Percentiles rank a stretch among this genome's conserved stretches.
Conservation (phyloP, 345 rosid species). For the Gossypium arboreum region DNA sequence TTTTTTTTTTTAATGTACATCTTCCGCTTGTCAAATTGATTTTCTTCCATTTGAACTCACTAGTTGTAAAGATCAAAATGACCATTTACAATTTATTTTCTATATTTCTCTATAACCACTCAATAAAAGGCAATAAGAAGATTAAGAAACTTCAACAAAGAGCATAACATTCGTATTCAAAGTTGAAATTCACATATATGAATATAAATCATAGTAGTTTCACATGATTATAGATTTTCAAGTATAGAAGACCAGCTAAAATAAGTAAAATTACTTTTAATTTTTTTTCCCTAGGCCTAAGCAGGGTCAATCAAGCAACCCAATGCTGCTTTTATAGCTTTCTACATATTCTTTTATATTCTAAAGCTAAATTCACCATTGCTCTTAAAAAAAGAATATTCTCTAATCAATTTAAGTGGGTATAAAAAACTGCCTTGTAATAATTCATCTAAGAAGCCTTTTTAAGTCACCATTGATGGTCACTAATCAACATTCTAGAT, state of each 20-base stretch:
- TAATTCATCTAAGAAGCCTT: background rate
- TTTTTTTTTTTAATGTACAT: too few species aligned
- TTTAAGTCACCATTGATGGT: background rate
- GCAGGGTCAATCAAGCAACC: conserved; percentile 8
- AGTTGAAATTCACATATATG: background rate
- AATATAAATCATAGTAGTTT: background rate
- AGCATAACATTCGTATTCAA: too few species aligned
- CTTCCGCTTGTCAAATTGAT: background rate
- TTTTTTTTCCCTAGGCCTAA: background rate
- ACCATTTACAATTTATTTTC: background rate
- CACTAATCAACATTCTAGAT: background rate
- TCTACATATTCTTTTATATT: background rate
- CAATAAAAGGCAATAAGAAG: too few species aligned
- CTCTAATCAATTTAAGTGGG: conserved; percentile 1
- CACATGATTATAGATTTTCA: background rate
- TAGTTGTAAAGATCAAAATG: conserved; percentile 5
- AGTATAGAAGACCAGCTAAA: background rate
- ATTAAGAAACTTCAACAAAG: too few species aligned
- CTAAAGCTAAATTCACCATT: conserved; percentile 7
- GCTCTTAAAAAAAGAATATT: conserved; percentile 8
- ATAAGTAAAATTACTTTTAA: background rate
- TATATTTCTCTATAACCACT: too few species aligned
- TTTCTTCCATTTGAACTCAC: conserved; percentile 18
- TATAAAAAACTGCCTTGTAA: background rate
- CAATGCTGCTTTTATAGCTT: background rate